Percentiles rank a stretch among this genome's conserved stretches.
These are phyloP conservation scores for Athelia sp. DNA, from an alignment of 1,284 basidiomycete genomes.

Conservation along the genomic window DNA sequence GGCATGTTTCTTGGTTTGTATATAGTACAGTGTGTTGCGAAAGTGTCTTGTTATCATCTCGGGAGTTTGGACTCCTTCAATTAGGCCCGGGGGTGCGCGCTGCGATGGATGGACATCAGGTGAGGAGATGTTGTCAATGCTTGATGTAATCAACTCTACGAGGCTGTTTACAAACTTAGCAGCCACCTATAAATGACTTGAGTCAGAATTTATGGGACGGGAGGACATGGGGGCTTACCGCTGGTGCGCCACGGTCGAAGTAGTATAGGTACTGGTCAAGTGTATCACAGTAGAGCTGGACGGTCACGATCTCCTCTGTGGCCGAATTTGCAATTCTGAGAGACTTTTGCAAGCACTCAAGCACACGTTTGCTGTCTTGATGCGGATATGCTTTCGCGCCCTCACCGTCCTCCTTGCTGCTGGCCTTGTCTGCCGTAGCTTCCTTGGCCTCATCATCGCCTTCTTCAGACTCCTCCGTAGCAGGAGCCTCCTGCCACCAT, in stretches of 20 bases:
- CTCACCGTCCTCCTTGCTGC: constrained; percentile 41
- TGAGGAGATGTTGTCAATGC: constrained; percentile 82
- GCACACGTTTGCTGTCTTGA: constrained; percentile 90
- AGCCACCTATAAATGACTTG: constrained; percentile 55
- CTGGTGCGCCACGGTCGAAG: constrained; percentile 85
- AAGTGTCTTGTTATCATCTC: constrained; percentile 94
- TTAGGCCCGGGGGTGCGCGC: constrained; percentile 72
- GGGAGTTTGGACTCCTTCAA: constrained; percentile 87
- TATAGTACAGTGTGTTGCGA: constrained; percentile 82
- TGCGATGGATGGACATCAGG: constrained; percentile 82
- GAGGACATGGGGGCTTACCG: constrained; percentile 46
- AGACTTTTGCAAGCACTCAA: constrained; percentile 93
- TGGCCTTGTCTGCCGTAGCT: constrained; percentile 19
- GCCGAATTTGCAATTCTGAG: constrained; percentile 90
- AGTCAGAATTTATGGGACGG: constrained; percentile 4
- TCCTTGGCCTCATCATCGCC: constrained; percentile 31
- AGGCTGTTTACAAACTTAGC: constrained; percentile 93
- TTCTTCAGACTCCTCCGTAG: constrained; percentile 26
- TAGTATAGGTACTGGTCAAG: constrained; percentile 93
- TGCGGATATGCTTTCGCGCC: constrained; percentile 71
- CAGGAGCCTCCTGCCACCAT: constrained; percentile 85
- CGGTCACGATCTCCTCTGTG: constrained; percentile 91
- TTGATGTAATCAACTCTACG: constrained; percentile 87
- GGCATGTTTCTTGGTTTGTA: constrained; percentile 69
- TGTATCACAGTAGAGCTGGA: constrained; percentile 91